Percentiles rank a stretch among this genome's conserved stretches.
phyloP scores from a whole-genome alignment of 768 basidiomycete genomes.

The Macrolepiota albuminosa region DNA sequence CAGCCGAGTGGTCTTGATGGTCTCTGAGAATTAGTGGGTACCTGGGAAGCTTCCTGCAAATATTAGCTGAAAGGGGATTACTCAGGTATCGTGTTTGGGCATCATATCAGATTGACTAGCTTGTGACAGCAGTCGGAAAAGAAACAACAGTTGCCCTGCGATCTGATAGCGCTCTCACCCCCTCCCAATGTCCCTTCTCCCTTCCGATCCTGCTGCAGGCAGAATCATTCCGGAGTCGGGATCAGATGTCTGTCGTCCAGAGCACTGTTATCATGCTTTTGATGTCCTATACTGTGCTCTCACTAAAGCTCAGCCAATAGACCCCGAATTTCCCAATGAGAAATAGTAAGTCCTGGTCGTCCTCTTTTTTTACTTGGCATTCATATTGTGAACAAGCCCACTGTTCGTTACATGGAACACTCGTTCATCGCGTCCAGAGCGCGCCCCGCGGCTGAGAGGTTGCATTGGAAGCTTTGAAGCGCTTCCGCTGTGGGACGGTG shows the following conservation, averaged over 20 bases:
- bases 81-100: not conserved
- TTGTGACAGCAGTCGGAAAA: not conserved
- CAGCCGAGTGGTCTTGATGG: not conserved
- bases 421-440: constrained; percentile 53
- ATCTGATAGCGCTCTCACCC: constrained; percentile 19
- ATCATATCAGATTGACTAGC: constrained; percentile 6
- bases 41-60: not conserved
- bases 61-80: constrained; percentile 5
- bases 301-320: constrained; percentile 48
- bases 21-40: not conserved
- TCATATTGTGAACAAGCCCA: constrained; percentile 45
- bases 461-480: constrained; percentile 95
- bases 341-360: constrained; percentile 61
- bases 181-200: constrained; percentile 49
- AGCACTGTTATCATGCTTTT: constrained; percentile 81
- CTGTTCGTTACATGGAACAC: constrained; percentile 98
- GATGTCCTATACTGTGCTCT: constrained; percentile 79
- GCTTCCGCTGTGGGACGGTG: constrained; percentile 64
- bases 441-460: constrained; percentile 68
- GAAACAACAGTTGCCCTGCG: not conserved
- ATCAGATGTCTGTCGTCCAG: constrained; percentile 51
- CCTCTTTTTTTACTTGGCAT: not conserved
- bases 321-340: constrained; percentile 62
- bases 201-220: constrained; percentile 42
- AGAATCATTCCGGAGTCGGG: constrained; percentile 31